Evolutionary conservation across 495 filamentous ascomycete genomes (phyloP).

Genomic region (Annulohypoxylon bovei): DNA sequence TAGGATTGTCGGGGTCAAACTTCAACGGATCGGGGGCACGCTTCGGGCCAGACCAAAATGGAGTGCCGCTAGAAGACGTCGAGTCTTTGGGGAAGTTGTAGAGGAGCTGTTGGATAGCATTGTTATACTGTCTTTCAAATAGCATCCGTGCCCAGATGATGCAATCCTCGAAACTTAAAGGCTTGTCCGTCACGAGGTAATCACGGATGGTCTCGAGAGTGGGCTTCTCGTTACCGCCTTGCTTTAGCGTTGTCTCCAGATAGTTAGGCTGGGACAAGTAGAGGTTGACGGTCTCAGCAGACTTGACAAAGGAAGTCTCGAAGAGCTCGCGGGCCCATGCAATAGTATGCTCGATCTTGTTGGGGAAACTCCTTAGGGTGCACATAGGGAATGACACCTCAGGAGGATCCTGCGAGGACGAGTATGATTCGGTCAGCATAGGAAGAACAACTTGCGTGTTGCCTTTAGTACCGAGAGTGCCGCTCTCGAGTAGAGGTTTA

Average conservation of each 20-base stretch:
- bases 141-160: constrained; percentile 91
- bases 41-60: constrained; percentile 99
- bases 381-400: constrained; percentile 99
- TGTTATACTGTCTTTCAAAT: constrained; percentile 97
- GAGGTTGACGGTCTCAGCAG: constrained; percentile 93
- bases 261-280: constrained; percentile 94
- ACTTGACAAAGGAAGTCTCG: constrained; percentile 91
- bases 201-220: constrained; percentile 91
- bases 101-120: constrained; percentile 94
- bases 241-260: constrained; percentile 87
- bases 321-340: constrained; percentile 97
- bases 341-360: constrained; percentile 98
- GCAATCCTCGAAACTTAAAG: constrained; percentile 93
- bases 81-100: constrained; percentile 99
- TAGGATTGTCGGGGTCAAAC: constrained; percentile 84
- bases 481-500: constrained; percentile 95
- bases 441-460: constrained; percentile 97
- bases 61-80: constrained; percentile 83
- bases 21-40: constrained; percentile 91
- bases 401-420: constrained; percentile 96
- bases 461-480: constrained; percentile 97
- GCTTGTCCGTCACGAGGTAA: constrained; percentile 92
- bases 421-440: constrained; percentile 93
- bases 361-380: constrained; percentile 96
- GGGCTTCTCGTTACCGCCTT: constrained; percentile 95